These are phyloP conservation scores for Hypoxylon sp. DNA, from an alignment of 2,329 filamentous ascomycete species.

Conservation along the genomic window DNA sequence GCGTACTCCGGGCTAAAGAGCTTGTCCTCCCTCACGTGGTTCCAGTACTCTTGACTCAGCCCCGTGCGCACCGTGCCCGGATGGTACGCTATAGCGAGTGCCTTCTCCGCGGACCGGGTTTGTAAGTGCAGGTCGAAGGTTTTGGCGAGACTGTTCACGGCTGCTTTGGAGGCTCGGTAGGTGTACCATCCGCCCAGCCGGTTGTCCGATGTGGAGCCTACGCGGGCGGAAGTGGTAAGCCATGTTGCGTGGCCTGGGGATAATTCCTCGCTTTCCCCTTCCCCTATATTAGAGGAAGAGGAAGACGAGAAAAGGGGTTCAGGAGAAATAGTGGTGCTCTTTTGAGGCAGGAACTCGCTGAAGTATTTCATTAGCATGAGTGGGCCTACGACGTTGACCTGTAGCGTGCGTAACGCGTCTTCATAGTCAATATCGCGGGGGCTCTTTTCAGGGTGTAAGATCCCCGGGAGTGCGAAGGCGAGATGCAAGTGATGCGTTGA, in stretches of 20 bases:
- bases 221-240: slow-evolving; percentile 82
- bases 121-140: slow-evolving; percentile 77
- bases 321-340: slow-evolving; percentile 56
- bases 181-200: slow-evolving; percentile 83
- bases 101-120: slow-evolving; percentile 69
- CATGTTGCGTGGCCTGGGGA: slow-evolving; percentile 75
- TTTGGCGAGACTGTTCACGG: slow-evolving; percentile 77
- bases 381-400: slow-evolving; percentile 79
- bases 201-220: slow-evolving; percentile 82
- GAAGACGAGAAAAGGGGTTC: neutral
- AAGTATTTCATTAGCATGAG: slow-evolving; percentile 85
- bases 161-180: slow-evolving; percentile 82
- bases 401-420: slow-evolving; percentile 75
- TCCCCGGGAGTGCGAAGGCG: slow-evolving; percentile 76
- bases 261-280: neutral
- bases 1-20: slow-evolving; percentile 77
- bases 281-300: no score
- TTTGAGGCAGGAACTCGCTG: slow-evolving; percentile 74
- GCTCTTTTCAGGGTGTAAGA: slow-evolving; percentile 80
- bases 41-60: slow-evolving; percentile 80
- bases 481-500: slow-evolving; percentile 73
- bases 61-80: slow-evolving; percentile 85
- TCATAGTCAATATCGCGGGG: slow-evolving; percentile 73
- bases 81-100: slow-evolving; percentile 78
- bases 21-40: slow-evolving; percentile 68